Conservation (phyloP, 2,329 filamentous ascomycete species). For the Monosporascus sp. region DNA sequence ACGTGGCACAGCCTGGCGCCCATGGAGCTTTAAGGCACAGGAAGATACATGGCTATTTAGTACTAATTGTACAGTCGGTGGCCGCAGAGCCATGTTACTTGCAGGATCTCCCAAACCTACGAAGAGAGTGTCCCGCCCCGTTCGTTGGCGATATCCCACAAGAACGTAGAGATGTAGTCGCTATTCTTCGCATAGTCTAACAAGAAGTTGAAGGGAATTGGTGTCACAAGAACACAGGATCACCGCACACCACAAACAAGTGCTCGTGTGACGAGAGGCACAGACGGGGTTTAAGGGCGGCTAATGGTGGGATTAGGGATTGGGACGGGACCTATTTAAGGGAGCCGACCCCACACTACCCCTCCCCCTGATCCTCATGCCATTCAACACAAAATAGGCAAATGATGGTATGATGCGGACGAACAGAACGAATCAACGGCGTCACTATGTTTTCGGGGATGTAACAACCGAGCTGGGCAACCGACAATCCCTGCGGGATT, state of each 20-base stretch:
- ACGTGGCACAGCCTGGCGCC: slow-evolving; percentile 18
- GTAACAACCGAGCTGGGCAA: background rate
- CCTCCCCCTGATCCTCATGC: background rate
- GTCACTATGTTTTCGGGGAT: background rate
- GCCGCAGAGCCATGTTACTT: slow-evolving; percentile 12
- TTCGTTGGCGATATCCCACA: background rate
- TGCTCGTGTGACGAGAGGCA: background rate
- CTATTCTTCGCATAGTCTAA: background rate
- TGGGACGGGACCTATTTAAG: too few species aligned
- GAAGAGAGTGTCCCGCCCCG: background rate
- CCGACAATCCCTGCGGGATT: background rate
- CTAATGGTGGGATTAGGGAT: background rate
- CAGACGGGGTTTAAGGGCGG: background rate
- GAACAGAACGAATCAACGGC: background rate
- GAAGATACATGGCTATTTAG: slow-evolving; percentile 23
- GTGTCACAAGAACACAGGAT: background rate
- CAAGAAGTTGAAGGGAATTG: background rate
- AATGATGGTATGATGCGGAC: background rate
- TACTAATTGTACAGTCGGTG: slow-evolving; percentile 26
- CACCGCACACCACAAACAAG: background rate
- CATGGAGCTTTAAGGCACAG: slow-evolving; percentile 19
- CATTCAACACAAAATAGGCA: background rate
- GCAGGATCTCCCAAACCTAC: slow-evolving; percentile 17
- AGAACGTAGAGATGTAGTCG: background rate
- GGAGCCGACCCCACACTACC: too few species aligned